Base-by-base conservation (phyloP, 169 alveolate species). In the Plasmodium gonderi region DNA sequence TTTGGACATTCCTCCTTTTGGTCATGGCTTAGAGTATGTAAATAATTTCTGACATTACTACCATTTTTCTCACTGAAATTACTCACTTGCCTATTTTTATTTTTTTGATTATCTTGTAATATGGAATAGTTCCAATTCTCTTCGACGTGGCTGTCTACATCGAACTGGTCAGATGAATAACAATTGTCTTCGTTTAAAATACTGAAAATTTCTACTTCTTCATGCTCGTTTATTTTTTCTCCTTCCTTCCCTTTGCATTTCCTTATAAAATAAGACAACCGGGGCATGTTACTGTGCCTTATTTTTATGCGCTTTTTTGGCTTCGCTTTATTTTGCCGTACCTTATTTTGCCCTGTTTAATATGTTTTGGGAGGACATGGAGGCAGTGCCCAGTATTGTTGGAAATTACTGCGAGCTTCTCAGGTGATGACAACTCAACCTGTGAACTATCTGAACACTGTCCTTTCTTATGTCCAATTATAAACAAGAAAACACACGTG, bases 191-290 rank as follows among this genome's bases (percentile, higher is more conserved):
- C 82, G 42, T 72, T 83, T 3, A 74, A 9, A 29, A 74, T 3
- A 20, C 82, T 83, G 64, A 45, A 83, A 12, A 72, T 29, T 8
- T 83, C 82, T 26, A 72, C 64, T 47, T 83, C 82, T 9, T 17
- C 74, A 23, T 83, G 45, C 40, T 42, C 91, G 45, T 44, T 65
- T n/a, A 80, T 65, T 65, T 80, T 80, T 7, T 80, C 91, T 12
- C 74, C 74, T n/a, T 80, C 91, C 40, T 40, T 65, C 11, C 91
- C 80, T 3, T 68, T 80, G 42, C 64, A 68, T 65, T 80, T 80
- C 33, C 64, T 67, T 80, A 80, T 80, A 9, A 65, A 80, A 44
- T 68, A 23, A 1, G 91, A 80, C 49, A 80, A 29, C 64, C 49
- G 44, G 42, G 91, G 68, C 91, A 80, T 80, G n/a, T 47, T 78